phyloP scores from a whole-genome alignment of 2,329 filamentous ascomycete genomes.

The Sclerotinia borealis region DNA sequence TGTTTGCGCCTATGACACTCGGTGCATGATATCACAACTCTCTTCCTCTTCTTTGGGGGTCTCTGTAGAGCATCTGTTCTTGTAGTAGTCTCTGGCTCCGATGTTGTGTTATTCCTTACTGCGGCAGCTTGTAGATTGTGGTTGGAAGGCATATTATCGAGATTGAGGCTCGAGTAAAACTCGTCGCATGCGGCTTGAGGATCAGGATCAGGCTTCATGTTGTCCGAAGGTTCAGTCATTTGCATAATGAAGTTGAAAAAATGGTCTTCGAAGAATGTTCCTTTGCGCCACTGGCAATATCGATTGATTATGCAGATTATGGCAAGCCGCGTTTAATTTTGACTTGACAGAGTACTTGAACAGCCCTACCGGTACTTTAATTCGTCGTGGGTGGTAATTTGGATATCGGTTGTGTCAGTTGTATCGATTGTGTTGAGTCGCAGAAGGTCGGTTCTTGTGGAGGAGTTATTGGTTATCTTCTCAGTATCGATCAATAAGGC shows the following conservation, averaged over 20 bases:
- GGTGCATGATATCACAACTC: conserved; percentile 56
- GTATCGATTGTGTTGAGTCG: not conserved
- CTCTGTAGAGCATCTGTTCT: conserved; percentile 17
- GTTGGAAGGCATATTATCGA: not conserved
- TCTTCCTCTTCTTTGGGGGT: conserved; percentile 46
- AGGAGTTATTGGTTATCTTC: no score
- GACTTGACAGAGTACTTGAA: not conserved
- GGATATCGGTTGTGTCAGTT: not conserved
- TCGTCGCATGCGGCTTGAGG: not conserved
- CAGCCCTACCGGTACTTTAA: not conserved
- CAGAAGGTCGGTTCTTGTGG: not conserved
- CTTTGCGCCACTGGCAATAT: conserved; percentile 41
- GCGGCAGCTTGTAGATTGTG: conserved; percentile 12
- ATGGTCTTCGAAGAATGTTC: conserved; percentile 63
- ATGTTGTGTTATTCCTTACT: not conserved
- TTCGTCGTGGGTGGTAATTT: not conserved
- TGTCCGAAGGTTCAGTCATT: conserved; percentile 39
- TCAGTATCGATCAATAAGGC: not conserved
- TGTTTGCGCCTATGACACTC: conserved; percentile 58
- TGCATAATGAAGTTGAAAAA: conserved; percentile 55
- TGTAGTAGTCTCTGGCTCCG: not conserved
- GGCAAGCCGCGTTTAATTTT: not conserved
- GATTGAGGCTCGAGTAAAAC: conserved; percentile 6
- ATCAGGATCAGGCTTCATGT: not conserved
- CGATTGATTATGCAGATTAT: not conserved